These are phyloP conservation scores for Darksidea phi DNA, from an alignment of 495 filamentous ascomycete genomes.

Conservation along the genomic window DNA sequence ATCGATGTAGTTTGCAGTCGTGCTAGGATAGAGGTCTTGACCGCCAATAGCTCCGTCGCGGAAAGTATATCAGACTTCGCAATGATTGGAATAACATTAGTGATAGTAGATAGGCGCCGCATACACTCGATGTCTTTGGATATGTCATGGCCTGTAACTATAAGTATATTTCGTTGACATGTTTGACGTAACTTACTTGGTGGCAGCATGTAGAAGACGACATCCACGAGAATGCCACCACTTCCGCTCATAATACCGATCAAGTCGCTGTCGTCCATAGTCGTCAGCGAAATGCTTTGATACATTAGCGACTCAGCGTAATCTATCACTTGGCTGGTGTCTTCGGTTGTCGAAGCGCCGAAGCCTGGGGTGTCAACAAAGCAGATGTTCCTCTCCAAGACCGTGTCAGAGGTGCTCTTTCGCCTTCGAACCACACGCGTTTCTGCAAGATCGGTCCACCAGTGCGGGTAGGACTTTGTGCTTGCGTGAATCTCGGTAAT, in stretches of 20 bases:
- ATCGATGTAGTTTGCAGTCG: conserved; percentile 63
- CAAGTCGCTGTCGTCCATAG: conserved; percentile 68
- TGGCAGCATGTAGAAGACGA: conserved; percentile 76
- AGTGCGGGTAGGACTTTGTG: conserved; percentile 85
- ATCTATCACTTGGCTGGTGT: conserved; percentile 65
- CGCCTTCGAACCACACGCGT: conserved; percentile 66
- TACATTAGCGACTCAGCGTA: conserved; percentile 76
- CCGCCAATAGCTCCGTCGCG: conserved; percentile 54
- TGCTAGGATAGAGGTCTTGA: conserved; percentile 62
- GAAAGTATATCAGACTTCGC: conserved; percentile 72
- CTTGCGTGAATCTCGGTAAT: conserved; percentile 89
- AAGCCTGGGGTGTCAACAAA: conserved; percentile 92
- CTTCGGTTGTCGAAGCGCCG: conserved; percentile 61
- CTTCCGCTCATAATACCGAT: conserved; percentile 77
- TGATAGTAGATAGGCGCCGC: conserved; percentile 68
- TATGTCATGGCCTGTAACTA: conserved; percentile 65
- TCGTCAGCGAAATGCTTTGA: conserved; percentile 59
- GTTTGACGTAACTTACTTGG: conserved; percentile 63
- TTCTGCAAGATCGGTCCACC: conserved; percentile 91
- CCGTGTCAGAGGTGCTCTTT: conserved; percentile 76
- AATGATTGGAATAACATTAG: conserved; percentile 84
- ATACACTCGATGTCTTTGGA: conserved; percentile 75
- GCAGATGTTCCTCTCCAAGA: conserved; percentile 90
- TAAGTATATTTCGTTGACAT: no score
- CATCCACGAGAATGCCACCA: conserved; percentile 86